Evolutionary conservation across 257 asterid species (phyloP).

Genomic region (Solanum lycopersicoides): DNA sequence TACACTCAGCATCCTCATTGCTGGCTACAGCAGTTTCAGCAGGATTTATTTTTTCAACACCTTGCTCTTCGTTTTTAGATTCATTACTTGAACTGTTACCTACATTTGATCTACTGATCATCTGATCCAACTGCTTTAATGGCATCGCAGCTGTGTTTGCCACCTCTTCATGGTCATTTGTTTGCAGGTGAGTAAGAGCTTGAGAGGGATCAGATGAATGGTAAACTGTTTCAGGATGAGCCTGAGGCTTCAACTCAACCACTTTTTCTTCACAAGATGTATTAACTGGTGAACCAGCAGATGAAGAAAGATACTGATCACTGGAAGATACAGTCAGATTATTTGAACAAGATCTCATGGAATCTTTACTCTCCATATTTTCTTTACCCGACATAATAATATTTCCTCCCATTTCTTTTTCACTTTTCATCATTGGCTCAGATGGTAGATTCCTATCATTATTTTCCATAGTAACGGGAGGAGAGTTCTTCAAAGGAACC

Average conservation of each 20-base stretch:
- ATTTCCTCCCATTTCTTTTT: constrained; percentile 26
- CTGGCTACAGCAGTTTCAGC: constrained; percentile 26
- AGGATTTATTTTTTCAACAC: constrained; percentile 19
- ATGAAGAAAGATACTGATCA: constrained; percentile 20
- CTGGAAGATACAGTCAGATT: constrained; percentile 17
- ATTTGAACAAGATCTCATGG: constrained; percentile 25
- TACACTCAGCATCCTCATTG: constrained; percentile 20
- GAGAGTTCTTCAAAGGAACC: constrained; percentile 21
- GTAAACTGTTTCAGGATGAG: constrained; percentile 11
- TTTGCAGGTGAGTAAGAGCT: constrained; percentile 12
- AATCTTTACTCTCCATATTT: constrained; percentile 23
- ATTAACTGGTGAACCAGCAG: constrained; percentile 23
- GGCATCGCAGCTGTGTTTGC: constrained; percentile 12
- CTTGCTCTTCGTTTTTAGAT: constrained; percentile 13
- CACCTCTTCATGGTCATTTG: constrained; percentile 1
- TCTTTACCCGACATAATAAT: constrained; percentile 17
- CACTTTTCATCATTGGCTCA: constrained; percentile 21
- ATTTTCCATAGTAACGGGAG: constrained; percentile 22
- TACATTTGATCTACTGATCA: background rate
- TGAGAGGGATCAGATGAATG: constrained; percentile 23
- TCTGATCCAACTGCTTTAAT: background rate
- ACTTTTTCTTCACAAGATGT: constrained; percentile 14
- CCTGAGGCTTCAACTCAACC: constrained; percentile 24
- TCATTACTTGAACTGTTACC: background rate
- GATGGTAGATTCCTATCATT: constrained; percentile 16